phyloP scores from a whole-genome alignment of 2,329 filamentous ascomycete species.

The Biscogniauxia sp. region DNA sequence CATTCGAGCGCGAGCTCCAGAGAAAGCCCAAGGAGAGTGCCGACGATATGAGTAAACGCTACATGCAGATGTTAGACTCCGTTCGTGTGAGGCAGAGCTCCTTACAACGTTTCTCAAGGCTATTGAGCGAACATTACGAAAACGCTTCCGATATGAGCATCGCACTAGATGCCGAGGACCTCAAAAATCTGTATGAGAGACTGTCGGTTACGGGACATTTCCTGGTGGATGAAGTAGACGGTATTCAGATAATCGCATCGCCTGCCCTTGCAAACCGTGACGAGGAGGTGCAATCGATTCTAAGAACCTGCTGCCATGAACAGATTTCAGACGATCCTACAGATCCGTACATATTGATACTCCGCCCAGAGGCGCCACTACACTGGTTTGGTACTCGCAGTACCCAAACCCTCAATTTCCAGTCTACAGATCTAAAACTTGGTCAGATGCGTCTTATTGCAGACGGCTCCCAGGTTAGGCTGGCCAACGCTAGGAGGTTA shows the following conservation, averaged over 20 bases:
- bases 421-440: slow-evolving; percentile 79
- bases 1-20: slow-evolving; percentile 89
- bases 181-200: slow-evolving; percentile 77
- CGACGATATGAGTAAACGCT: slow-evolving; percentile 91
- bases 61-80: slow-evolving; percentile 92
- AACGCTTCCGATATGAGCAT: slow-evolving; percentile 96
- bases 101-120: slow-evolving; percentile 90
- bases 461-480: slow-evolving; percentile 75
- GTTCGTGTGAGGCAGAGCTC: slow-evolving; percentile 95
- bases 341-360: slow-evolving; percentile 81
- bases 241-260: slow-evolving; percentile 81
- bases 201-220: slow-evolving; percentile 84
- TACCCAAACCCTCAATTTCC: slow-evolving; percentile 68
- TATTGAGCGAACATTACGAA: slow-evolving; percentile 90
- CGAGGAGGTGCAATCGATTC: slow-evolving; percentile 80
- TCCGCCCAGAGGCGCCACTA: slow-evolving; percentile 76
- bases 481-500: slow-evolving; percentile 73
- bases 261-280: slow-evolving; percentile 71
- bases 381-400: slow-evolving; percentile 80
- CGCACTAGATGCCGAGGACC: slow-evolving; percentile 62
- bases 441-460: slow-evolving; percentile 87
- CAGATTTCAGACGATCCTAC: slow-evolving; percentile 66
- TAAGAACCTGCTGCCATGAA: slow-evolving; percentile 65
- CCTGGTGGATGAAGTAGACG: slow-evolving; percentile 76
- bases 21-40: slow-evolving; percentile 79